Evolutionary conservation across 345 rosid species (phyloP).

Genomic region (Toxicodendron radicans): DNA sequence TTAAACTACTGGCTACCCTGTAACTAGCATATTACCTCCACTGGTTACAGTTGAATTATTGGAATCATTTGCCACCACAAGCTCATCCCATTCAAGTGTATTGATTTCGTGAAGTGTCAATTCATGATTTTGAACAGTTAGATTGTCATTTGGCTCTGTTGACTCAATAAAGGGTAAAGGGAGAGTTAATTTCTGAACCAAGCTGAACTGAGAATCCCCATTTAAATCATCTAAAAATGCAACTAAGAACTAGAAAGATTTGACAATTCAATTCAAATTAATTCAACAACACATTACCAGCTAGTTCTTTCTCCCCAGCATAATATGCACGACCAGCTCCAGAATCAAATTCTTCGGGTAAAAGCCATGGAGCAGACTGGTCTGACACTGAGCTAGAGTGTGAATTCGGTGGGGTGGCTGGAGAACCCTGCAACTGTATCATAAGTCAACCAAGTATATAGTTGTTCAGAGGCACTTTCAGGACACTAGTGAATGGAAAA

Average conservation of each 20-base stretch:
- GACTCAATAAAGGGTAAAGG: slow-evolving; percentile 28
- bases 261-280: slow-evolving; percentile 1
- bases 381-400: slow-evolving; percentile 77
- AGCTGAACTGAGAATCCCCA: slow-evolving; percentile 11
- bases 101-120: slow-evolving; percentile 83
- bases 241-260: slow-evolving; percentile 1
- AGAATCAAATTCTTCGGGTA: slow-evolving; percentile 67
- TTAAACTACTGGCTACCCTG: slow-evolving; percentile 7
- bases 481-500: not conserved
- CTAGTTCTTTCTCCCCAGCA: slow-evolving; percentile 33
- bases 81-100: slow-evolving; percentile 98
- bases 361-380: slow-evolving; percentile 47
- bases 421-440: slow-evolving; percentile 60
- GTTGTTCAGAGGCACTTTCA: not conserved
- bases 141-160: slow-evolving; percentile 52
- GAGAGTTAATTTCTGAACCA: slow-evolving; percentile 15
- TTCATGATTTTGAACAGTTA: slow-evolving; percentile 54
- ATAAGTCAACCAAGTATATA: slow-evolving; percentile 22
- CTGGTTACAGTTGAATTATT: slow-evolving; percentile 31
- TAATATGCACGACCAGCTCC: slow-evolving; percentile 39
- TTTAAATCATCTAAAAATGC: not conserved
- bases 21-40: slow-evolving; percentile 44
- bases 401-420: slow-evolving; percentile 78
- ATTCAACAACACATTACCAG: slow-evolving; percentile 24
- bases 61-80: slow-evolving; percentile 54